Conservation (phyloP, 257 asterid genomes). For the Ballota nigra region DNA sequence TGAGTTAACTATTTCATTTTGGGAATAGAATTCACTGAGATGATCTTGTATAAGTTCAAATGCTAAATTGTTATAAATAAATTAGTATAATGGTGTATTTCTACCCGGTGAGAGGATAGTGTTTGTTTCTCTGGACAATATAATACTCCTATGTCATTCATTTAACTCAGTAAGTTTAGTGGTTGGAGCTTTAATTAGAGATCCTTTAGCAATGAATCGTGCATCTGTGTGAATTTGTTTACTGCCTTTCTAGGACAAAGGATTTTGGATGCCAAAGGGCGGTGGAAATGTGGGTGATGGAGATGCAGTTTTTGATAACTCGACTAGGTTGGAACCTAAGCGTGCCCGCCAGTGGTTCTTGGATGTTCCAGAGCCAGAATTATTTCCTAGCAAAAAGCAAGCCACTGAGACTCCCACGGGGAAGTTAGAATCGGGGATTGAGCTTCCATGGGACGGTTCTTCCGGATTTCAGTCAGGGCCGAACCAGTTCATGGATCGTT, state of each 20-base stretch:
- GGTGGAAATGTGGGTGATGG: slow-evolving; percentile 53
- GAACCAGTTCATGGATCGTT: slow-evolving; percentile 61
- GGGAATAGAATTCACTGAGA: background rate
- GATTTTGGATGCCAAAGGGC: slow-evolving; percentile 72
- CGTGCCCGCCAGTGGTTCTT: slow-evolving; percentile 65
- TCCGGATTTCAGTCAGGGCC: slow-evolving; percentile 55
- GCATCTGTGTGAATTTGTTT: background rate
- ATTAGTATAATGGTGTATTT: background rate
- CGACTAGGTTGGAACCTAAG: slow-evolving; percentile 60
- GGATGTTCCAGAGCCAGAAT: slow-evolving; percentile 56
- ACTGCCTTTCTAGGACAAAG: slow-evolving; percentile 59
- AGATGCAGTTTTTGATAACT: slow-evolving; percentile 58
- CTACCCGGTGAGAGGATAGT: background rate
- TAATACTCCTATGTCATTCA: background rate
- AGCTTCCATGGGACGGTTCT: slow-evolving; percentile 65
- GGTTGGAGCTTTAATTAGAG: background rate
- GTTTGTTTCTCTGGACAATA: slow-evolving; percentile 2
- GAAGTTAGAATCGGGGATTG: slow-evolving; percentile 46
- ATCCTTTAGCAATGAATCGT: too few species aligned
- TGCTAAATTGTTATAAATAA: background rate
- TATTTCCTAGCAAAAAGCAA: slow-evolving; percentile 69
- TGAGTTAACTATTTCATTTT: background rate
- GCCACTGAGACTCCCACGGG: slow-evolving; percentile 46
- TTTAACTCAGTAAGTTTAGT: background rate
- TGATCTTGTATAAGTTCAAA: background rate